A percentile compares a stretch with the other conserved stretches of the same genome.
phyloP scores from a whole-genome alignment of 805 yeast species.

The Candida montana region DNA sequence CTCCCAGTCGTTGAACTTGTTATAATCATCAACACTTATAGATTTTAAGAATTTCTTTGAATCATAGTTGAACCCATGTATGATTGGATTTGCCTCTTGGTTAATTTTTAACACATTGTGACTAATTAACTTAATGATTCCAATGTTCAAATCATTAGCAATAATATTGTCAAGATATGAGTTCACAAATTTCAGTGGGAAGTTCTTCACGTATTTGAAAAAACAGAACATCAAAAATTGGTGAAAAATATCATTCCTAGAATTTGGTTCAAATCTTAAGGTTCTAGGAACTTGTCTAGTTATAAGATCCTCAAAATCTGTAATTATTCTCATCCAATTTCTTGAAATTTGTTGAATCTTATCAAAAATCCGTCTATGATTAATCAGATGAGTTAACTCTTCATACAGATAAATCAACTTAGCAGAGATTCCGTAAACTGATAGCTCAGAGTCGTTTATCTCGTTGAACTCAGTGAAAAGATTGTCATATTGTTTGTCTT shows the following conservation, averaged over 20 bases:
- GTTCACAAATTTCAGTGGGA: slow-evolving; percentile 14
- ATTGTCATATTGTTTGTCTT: slow-evolving; percentile 5
- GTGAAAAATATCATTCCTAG: slow-evolving; percentile 11
- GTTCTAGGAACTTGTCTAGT: slow-evolving; percentile 19
- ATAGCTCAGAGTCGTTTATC: neutral
- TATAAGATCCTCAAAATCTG: slow-evolving; percentile 40
- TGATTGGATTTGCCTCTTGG: neutral
- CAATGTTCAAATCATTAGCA: slow-evolving; percentile 4
- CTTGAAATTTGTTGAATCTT: slow-evolving; percentile 34
- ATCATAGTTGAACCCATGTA: slow-evolving; percentile 1
- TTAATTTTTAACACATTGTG: slow-evolving; percentile 1
- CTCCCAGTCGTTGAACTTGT: slow-evolving; percentile 7
- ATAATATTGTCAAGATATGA: slow-evolving; percentile 11
- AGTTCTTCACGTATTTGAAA: slow-evolving; percentile 20
- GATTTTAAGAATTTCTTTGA: slow-evolving; percentile 1
- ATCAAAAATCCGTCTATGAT: slow-evolving; percentile 39
- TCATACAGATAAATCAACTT: slow-evolving; percentile 31
- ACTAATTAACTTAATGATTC: slow-evolving; percentile 5
- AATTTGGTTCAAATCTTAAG: neutral
- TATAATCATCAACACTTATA: neutral
- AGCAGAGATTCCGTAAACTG: slow-evolving; percentile 17
- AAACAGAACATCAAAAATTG: slow-evolving; percentile 15
- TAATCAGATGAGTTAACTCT: slow-evolving; percentile 37
- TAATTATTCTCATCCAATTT: slow-evolving; percentile 42
- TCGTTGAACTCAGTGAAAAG: slow-evolving; percentile 2